A percentile compares a stretch with the other conserved stretches of the same genome.
These are phyloP conservation scores for Penicillium tannophilum DNA, from an alignment of 495 filamentous ascomycete species.

Conservation along the genomic window DNA sequence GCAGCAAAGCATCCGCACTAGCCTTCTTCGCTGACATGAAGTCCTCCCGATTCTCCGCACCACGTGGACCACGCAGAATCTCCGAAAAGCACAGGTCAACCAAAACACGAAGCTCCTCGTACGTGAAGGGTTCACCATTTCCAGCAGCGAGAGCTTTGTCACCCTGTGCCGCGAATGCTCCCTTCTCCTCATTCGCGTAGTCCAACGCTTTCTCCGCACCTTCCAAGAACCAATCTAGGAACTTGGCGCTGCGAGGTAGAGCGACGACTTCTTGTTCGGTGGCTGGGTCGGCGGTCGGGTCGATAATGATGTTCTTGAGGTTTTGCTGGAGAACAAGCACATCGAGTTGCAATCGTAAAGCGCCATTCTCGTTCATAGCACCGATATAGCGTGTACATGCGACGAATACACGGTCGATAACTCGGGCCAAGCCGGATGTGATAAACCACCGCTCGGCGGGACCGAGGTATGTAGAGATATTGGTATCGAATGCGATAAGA, in stretches of 20 bases:
- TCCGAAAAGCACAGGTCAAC: slow-evolving; percentile 88
- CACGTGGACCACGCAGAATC: slow-evolving; percentile 54
- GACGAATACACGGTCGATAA: slow-evolving; percentile 72
- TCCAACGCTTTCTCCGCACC: slow-evolving; percentile 72
- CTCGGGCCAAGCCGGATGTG: slow-evolving; percentile 66
- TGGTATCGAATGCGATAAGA: slow-evolving; percentile 82
- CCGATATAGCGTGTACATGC: slow-evolving; percentile 63
- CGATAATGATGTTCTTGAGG: slow-evolving; percentile 77
- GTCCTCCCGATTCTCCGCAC: slow-evolving; percentile 71
- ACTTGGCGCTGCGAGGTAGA: slow-evolving; percentile 70
- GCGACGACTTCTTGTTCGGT: slow-evolving; percentile 53
- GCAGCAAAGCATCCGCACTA: slow-evolving; percentile 72
- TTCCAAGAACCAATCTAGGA: slow-evolving; percentile 76
- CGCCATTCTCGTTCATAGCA: slow-evolving; percentile 75
- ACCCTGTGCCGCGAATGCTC: slow-evolving; percentile 38
- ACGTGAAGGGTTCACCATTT: slow-evolving; percentile 60
- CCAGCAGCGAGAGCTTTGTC: slow-evolving; percentile 40
- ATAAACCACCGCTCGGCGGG: slow-evolving; percentile 65
- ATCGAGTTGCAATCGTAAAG: slow-evolving; percentile 81
- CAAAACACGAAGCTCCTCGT: slow-evolving; percentile 82
- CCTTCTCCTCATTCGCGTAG: slow-evolving; percentile 61
- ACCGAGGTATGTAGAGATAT: slow-evolving; percentile 68
- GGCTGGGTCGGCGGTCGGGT: slow-evolving; percentile 21
- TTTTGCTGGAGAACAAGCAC: slow-evolving; percentile 94
- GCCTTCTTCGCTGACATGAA: slow-evolving; percentile 71